Evolutionary conservation across 441 rosid species (phyloP).

Genomic region (Jatropha podagrica): DNA sequence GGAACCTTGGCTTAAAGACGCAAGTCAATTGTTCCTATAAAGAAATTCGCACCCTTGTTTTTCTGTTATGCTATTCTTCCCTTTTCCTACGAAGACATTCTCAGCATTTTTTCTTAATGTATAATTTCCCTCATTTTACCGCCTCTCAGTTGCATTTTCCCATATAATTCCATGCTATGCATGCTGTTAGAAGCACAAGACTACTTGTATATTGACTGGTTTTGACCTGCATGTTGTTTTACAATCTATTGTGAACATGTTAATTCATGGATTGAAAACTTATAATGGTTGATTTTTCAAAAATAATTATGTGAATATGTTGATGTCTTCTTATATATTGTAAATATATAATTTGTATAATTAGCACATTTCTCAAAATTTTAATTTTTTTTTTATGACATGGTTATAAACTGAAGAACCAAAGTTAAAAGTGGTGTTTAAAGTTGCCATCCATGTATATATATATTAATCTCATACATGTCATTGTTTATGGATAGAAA

Average conservation of each 20-base stretch:
- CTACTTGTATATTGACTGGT: not conserved
- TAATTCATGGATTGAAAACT: no score
- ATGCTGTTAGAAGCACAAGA: not conserved
- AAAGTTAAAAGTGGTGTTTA: no score
- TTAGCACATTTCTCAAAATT: no score
- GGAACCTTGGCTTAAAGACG: slow-evolving; percentile 32
- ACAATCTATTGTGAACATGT: not conserved
- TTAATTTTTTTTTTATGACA: no score
- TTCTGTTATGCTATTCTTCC: not conserved
- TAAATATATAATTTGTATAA: no score
- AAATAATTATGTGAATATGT: no score
- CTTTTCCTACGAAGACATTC: not conserved
- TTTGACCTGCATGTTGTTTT: not conserved
- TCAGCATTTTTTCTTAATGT: not conserved
- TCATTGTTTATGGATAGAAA: not conserved
- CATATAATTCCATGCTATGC: no score
- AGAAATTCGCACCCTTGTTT: slow-evolving; percentile 10
- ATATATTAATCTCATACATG: not conserved
- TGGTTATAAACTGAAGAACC: no score
- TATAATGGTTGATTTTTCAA: not conserved
- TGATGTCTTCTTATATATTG: no score
- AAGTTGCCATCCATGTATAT: not conserved
- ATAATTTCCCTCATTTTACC: not conserved
- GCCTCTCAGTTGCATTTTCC: not conserved
- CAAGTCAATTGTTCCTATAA: slow-evolving; percentile 25